Evolutionary conservation across 805 yeast species (phyloP).

Genomic region (Danielia oregonensis): DNA sequence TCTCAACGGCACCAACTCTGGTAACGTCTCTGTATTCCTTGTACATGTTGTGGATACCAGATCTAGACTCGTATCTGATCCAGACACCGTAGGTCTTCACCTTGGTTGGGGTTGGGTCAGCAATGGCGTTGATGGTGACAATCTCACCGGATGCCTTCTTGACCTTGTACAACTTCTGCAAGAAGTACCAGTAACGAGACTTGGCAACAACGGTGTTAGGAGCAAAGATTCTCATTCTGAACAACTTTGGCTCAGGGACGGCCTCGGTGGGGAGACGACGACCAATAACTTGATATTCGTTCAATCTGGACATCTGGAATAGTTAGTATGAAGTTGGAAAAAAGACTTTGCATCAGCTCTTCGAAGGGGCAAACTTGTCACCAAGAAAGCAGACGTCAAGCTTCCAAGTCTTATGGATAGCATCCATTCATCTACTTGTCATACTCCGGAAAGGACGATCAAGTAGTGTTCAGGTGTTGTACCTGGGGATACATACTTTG

Average conservation of each 20-base stretch:
- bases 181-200: slow-evolving; percentile 99
- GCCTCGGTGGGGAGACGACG: slow-evolving; percentile 99
- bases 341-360: too few species aligned
- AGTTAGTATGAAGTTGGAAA: slow-evolving; percentile 17
- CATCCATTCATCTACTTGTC: background rate
- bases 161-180: slow-evolving; percentile 98
- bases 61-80: slow-evolving; percentile 99
- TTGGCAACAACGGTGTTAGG: slow-evolving; percentile 98
- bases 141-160: slow-evolving; percentile 99
- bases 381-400: too few species aligned
- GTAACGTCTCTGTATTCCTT: slow-evolving; percentile 99
- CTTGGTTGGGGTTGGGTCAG: slow-evolving; percentile 97
- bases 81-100: slow-evolving; percentile 99
- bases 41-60: slow-evolving; percentile 99
- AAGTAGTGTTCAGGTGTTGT: too few species aligned
- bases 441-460: too few species aligned
- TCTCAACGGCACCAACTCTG: slow-evolving; percentile 98
- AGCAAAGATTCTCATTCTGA: slow-evolving; percentile 99
- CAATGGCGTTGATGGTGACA: slow-evolving; percentile 85
- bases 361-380: too few species aligned
- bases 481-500: slow-evolving; percentile 11
- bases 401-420: too few species aligned
- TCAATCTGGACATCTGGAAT: slow-evolving; percentile 80
- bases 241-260: slow-evolving; percentile 99
- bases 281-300: slow-evolving; percentile 99